phyloP scores from a whole-genome alignment of 805 yeast species.

The Metschnikowia baotianmanensis region DNA sequence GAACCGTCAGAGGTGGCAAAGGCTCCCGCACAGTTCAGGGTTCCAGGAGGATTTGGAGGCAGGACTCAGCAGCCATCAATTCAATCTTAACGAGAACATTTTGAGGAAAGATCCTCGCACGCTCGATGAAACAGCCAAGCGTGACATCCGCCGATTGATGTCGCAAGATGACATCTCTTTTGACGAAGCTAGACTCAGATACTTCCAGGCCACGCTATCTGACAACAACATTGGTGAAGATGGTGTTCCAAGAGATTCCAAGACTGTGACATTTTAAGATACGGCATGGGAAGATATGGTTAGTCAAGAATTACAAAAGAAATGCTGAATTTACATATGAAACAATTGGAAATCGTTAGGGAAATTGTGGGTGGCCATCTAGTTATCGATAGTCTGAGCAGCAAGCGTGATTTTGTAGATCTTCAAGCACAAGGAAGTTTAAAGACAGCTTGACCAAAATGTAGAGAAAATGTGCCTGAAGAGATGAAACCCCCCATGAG shows the following conservation, averaged over 20 bases:
- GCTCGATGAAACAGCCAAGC: slow-evolving; percentile 54
- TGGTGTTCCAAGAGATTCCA: slow-evolving; percentile 69
- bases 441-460: too few relatives aligned
- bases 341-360: too few relatives aligned
- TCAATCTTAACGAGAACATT: slow-evolving; percentile 48
- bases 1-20: slow-evolving; percentile 14
- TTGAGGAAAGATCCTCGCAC: slow-evolving; percentile 50
- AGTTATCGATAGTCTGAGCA: too few relatives aligned
- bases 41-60: slow-evolving; percentile 45
- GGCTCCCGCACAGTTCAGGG: slow-evolving; percentile 11
- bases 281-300: not conserved
- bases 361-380: too few relatives aligned
- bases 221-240: slow-evolving; percentile 51
- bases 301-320: too few relatives aligned
- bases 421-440: too few relatives aligned
- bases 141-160: slow-evolving; percentile 55
- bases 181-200: slow-evolving; percentile 66
- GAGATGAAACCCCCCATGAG: too few relatives aligned
- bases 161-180: slow-evolving; percentile 46
- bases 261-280: slow-evolving; percentile 47
- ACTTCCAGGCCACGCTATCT: slow-evolving; percentile 43
- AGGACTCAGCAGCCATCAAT: slow-evolving; percentile 59
- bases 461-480: too few relatives aligned
- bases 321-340: too few relatives aligned
- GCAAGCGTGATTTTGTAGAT: too few relatives aligned